Base-by-base conservation (phyloP, 2,329 filamentous ascomycete genomes). In the Phialocephala sp. region DNA sequence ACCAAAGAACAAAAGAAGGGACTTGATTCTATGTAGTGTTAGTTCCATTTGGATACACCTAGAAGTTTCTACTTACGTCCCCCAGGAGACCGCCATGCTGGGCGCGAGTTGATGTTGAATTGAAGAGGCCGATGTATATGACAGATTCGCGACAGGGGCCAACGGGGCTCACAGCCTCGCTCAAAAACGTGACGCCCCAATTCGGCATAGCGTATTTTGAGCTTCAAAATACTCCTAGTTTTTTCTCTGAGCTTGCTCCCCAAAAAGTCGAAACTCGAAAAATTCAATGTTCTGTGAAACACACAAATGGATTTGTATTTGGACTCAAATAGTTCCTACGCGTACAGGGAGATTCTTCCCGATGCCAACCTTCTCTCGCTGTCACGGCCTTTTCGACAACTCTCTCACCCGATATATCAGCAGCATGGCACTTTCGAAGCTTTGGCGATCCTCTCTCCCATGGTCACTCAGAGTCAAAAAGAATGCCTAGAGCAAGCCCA, bases 401-500 rank as follows among this genome's bases (percentile, higher is more conserved):
- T 20, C 12, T 22, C 8, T 24, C 11, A 50, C 20, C 43, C 14
- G 8, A 20, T 35, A 45, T 50, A 41, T 52, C 47, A 63, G 71
- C 27, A 32, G 27, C 27, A 6, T 80, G 91, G 92, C 91, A 89
- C 91, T 91, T 91, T 95, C 92, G 92, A 95, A 95, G 92, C 92
- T 93, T 93, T 91, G 81, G 84, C 84, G 89, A 84, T 82, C 80
- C 79, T 82, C 82, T 83, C 78, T 83, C 79, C 85, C 79, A 86
- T 92, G 89, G 87, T 90, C 89, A 86, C 83, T 75, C 77, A 91
- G 84, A 93, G 91, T 94, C 92, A 94, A 94, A 88, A 88, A 87
- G 91, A 80, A 82, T 86, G 91, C 91, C 92, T 87, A 94, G 83
- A 94, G 76, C 77, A 85, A 90, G 81, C 85, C 75, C 81, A 89